Evolutionary conservation across 2,329 filamentous ascomycete genomes (phyloP).

Genomic region (Dendrostoma leiphaemia): DNA sequence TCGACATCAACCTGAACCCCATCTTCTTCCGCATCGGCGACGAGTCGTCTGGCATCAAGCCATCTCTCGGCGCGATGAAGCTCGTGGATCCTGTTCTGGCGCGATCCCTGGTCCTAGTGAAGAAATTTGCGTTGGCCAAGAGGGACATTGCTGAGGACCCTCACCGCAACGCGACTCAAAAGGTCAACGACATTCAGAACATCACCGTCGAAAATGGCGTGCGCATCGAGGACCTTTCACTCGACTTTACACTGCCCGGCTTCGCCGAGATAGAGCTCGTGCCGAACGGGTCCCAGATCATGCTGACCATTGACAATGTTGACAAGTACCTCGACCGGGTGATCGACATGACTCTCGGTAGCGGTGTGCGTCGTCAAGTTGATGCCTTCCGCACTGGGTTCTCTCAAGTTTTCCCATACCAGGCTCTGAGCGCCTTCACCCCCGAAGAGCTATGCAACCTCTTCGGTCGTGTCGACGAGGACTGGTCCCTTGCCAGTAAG

Average conservation of each 20-base stretch:
- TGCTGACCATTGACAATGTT: conserved; percentile 90
- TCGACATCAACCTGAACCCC: conserved; percentile 95
- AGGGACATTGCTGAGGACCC: conserved; percentile 73
- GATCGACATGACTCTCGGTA: conserved; percentile 86
- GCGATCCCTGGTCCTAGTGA: conserved; percentile 80
- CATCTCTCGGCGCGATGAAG: conserved; percentile 86
- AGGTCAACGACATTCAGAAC: conserved; percentile 64
- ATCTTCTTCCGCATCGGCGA: conserved; percentile 96
- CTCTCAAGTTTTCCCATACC: conserved; percentile 94
- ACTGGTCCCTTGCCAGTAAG: conserved; percentile 97
- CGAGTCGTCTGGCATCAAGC: conserved; percentile 63
- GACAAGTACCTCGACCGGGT: conserved; percentile 83
- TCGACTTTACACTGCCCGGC: conserved; percentile 94
- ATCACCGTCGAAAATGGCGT: conserved; percentile 71
- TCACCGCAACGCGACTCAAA: conserved; percentile 64
- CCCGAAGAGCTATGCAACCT: conserved; percentile 92
- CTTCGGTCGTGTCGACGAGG: conserved; percentile 89
- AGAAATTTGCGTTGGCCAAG: conserved; percentile 82
- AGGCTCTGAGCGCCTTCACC: conserved; percentile 88
- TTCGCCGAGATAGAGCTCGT: conserved; percentile 84
- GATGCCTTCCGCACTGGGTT: conserved; percentile 91
- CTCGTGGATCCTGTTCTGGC: conserved; percentile 84
- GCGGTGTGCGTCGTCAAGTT: conserved; percentile 82
- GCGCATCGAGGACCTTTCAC: conserved; percentile 78
- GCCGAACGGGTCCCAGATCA: conserved; percentile 68